A percentile compares a stretch with the other conserved stretches of the same genome.
phyloP scores from a whole-genome alignment of 805 yeast species.

The Metschnikowia borealis region DNA sequence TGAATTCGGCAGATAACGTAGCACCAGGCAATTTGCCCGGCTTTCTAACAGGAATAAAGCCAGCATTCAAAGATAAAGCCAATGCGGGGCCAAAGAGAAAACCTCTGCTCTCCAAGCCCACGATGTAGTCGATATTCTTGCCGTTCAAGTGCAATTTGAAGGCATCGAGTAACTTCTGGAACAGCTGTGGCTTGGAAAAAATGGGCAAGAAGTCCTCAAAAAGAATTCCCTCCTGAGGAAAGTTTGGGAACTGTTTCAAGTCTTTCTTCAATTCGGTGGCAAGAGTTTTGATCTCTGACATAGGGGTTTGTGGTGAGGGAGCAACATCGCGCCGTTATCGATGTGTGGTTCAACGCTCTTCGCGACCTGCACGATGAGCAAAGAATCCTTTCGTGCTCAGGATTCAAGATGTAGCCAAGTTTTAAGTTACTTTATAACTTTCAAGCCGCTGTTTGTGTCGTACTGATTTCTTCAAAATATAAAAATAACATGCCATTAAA shows the following conservation, averaged over 20 bases:
- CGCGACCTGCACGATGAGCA: background rate
- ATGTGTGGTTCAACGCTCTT: background rate
- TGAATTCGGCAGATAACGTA: conserved; percentile 62
- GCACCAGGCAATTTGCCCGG: conserved; percentile 94
- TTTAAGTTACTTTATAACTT: no score
- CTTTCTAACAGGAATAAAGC: conserved; percentile 94
- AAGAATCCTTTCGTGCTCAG: background rate
- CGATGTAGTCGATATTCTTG: conserved; percentile 75
- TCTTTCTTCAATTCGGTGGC: conserved; percentile 36
- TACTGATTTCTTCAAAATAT: no score
- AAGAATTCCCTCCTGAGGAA: conserved; percentile 87
- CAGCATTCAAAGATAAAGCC: conserved; percentile 83
- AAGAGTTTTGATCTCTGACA: conserved; percentile 26
- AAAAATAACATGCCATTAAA: no score
- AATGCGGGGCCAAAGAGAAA: conserved; percentile 94
- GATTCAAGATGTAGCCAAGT: background rate
- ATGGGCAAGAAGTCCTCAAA: conserved; percentile 97
- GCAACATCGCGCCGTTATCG: background rate
- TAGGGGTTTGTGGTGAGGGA: conserved; percentile 1
- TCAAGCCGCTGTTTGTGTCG: no score
- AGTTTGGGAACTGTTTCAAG: conserved; percentile 78
- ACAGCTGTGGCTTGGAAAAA: conserved; percentile 75
- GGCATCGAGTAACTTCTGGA: conserved; percentile 77
- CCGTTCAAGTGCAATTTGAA: conserved; percentile 69
- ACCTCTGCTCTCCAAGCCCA: conserved; percentile 96